phyloP scores from a whole-genome alignment of 176 grass and related monocot species.

The Hordeum vulgare region DNA sequence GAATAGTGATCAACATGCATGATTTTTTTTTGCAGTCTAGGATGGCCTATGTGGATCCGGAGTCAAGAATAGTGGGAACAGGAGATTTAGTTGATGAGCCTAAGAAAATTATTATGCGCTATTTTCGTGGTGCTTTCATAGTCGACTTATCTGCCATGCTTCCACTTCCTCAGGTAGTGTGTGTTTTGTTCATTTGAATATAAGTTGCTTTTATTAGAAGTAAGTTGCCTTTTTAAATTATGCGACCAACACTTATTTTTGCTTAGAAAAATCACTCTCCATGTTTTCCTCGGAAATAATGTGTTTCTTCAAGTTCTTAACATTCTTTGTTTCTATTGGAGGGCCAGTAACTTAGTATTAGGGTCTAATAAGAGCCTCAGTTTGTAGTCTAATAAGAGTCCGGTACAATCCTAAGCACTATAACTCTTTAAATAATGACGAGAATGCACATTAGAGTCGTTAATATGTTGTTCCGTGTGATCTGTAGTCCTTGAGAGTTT shows the following conservation, averaged over 20 bases:
- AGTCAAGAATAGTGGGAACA: conserved; percentile 72
- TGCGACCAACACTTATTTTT: neutral
- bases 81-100: conserved; percentile 78
- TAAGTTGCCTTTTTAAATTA: neutral
- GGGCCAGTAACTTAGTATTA: neutral
- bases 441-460: neutral
- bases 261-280: neutral
- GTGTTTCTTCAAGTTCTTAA: neutral
- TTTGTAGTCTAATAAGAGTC: neutral
- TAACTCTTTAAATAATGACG: neutral
- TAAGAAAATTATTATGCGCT: conserved; percentile 63
- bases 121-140: conserved; percentile 66
- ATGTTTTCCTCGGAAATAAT: neutral
- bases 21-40: conserved; percentile 54
- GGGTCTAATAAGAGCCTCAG: neutral
- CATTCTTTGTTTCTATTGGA: neutral
- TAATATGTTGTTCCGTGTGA: neutral
- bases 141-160: conserved; percentile 65
- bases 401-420: neutral
- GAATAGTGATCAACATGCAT: neutral
- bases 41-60: conserved; percentile 74
- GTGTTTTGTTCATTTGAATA: neutral
- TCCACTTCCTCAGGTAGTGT: conserved; percentile 74
- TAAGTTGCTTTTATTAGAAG: neutral
- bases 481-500: neutral